A percentile compares a stretch with the other conserved stretches of the same genome.
Conservation (phyloP, 257 asterid genomes). For the Verbena officinalis region DNA sequence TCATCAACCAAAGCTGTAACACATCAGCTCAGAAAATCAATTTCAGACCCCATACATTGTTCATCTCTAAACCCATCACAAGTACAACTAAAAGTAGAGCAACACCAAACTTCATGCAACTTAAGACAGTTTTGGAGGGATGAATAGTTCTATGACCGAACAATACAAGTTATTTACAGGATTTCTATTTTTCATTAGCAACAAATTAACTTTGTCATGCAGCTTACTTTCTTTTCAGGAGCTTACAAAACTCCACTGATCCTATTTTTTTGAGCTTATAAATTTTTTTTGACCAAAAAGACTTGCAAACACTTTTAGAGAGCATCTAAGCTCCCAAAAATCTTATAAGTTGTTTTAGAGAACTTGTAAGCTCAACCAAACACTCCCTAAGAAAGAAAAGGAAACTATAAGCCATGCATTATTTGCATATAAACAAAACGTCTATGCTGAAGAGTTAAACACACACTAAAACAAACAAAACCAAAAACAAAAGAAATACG, state of each 20-base stretch:
- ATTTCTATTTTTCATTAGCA: slow-evolving; percentile 15
- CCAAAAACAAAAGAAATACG: not conserved
- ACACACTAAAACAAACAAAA: not conserved
- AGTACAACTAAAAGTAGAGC: not conserved
- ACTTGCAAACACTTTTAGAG: too few relatives aligned
- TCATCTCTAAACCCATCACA: slow-evolving; percentile 28
- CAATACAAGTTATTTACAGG: slow-evolving; percentile 6
- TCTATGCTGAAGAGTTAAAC: not conserved
- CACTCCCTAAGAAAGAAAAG: not conserved
- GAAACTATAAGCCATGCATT: slow-evolving; percentile 8
- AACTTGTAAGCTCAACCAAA: too few relatives aligned
- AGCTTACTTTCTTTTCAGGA: too few relatives aligned
- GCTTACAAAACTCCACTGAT: too few relatives aligned
- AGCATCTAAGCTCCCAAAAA: too few relatives aligned
- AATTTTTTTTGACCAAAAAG: too few relatives aligned
- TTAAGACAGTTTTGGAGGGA: slow-evolving; percentile 5
- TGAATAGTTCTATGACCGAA: slow-evolving; percentile 4
- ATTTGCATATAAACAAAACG: slow-evolving; percentile 1
- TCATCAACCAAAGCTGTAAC: slow-evolving; percentile 19
- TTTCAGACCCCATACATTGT: slow-evolving; percentile 10
- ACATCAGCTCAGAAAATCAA: slow-evolving; percentile 19
- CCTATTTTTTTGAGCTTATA: too few relatives aligned
- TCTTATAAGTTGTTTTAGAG: too few relatives aligned
- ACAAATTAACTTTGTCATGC: not conserved
- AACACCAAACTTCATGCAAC: slow-evolving; percentile 11